Evolutionary conservation across 768 basidiomycete species (phyloP), one percentile per base, ranked within the genome.

Genomic region (Kwoniella sp.): DNA sequence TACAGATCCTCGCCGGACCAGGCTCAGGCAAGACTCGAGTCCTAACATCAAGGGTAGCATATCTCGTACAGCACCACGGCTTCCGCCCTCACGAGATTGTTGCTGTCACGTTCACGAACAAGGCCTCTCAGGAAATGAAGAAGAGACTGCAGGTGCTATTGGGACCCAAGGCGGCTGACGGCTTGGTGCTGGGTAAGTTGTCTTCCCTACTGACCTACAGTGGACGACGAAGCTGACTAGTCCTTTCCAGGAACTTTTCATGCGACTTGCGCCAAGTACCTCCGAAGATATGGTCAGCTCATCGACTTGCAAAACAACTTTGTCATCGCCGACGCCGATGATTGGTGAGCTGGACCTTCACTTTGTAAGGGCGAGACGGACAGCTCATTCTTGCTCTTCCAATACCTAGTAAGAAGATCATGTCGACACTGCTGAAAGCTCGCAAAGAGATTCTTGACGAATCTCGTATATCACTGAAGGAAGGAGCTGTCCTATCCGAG

Each of bases 61-160:
- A 80, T 55, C 70, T 82, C 23, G 68, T 82, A 1, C 73, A 79
- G 48, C 70, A 74, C 38, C 73, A 71, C 54, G 67, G 66, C 0
- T 63, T 75, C 54, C 41, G 66, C 11, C 81, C 82, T 0, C 66
- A 74, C 34, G 73, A 81, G 57, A 74, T 82, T 54, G 74, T 65
- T 11, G 75, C 73, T 26, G 74, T 93, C 12, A 95, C 87, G 0
- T 95, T 93, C 78, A 93, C 92, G 11, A 92, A 92, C 82, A 92
- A 92, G 79, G 91, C 92, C 17, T 91, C 92, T 0, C 88, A 86
- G 65, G 92, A 93, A 82, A 92, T 93, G 91, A 84, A 86, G 58
- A 84, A 86, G 56, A 84, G 92, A 2, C 82, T 95, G 30, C 81
- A 82, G 22, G 86, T 85, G 65, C 80, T 93, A 2, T 84, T 95